Percentiles rank a stretch among this genome's conserved stretches.
Conservation (phyloP, 2,329 filamentous ascomycete genomes). For the Lecanicillium sp. region DNA sequence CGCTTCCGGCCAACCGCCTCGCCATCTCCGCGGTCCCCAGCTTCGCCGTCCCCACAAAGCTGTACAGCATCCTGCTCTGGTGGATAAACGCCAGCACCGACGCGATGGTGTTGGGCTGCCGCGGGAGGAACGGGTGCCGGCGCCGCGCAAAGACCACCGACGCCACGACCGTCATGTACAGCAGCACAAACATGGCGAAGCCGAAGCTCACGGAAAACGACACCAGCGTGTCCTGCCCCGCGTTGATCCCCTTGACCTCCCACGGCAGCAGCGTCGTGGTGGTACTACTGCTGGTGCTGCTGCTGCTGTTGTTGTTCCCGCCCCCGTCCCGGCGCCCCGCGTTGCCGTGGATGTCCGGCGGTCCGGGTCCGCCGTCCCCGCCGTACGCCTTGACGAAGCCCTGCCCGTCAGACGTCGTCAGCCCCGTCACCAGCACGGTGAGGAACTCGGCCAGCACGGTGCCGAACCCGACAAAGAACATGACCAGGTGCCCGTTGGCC, state of each 20-base stretch:
- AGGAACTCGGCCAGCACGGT: constrained; percentile 68
- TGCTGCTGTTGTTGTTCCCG: not conserved
- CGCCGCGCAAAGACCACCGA: constrained; percentile 55
- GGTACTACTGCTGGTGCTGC: no score
- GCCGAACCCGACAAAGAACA: constrained; percentile 64
- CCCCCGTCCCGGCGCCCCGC: no score
- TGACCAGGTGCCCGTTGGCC: constrained; percentile 57
- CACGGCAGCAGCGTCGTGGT: no score
- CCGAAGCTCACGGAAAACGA: constrained; percentile 63
- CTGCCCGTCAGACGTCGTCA: constrained; percentile 58
- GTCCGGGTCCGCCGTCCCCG: constrained; percentile 1
- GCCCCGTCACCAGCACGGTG: constrained; percentile 61
- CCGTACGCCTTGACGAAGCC: constrained; percentile 42
- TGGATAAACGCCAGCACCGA: constrained; percentile 72
- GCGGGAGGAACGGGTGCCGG: constrained; percentile 64
- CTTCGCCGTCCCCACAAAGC: constrained; percentile 66
- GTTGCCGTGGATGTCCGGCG: no score
- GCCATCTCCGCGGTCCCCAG: constrained; percentile 57
- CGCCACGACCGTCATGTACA: constrained; percentile 57
- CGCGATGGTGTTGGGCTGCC: constrained; percentile 73
- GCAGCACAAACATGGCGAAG: constrained; percentile 57
- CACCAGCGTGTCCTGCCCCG: constrained; percentile 52
- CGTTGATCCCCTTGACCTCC: constrained; percentile 31
- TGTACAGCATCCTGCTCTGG: constrained; percentile 72
- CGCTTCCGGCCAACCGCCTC: constrained; percentile 48